Base-by-base conservation (phyloP, 331 rosid genomes). In the Quercus tomentella region DNA sequence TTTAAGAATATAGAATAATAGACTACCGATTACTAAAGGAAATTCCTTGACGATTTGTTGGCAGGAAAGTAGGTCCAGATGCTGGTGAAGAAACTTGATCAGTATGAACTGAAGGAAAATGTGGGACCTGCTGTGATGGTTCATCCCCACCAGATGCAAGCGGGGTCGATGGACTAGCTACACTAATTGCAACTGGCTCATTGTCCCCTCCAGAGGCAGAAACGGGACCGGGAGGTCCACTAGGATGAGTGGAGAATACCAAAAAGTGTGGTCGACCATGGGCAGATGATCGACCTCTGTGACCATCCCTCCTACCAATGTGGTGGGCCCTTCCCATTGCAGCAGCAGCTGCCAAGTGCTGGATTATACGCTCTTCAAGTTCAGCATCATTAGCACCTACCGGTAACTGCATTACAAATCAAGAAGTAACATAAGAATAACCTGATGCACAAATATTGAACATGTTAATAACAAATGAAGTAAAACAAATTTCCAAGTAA, bases 291-390 rank as follows among this genome's bases (percentile, higher is more conserved):
- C 86, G 84, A 79, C 78, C 79, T 73, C 87, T 78, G 31, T 75
- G 92, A 56, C 88, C 84, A 79, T 90, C 97, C 83, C 94, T 93
- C 78, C 84, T 75, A 74, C 91, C 91, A 61, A 79, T 78, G 54
- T 87, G 94, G 70, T 63, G 90, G 6, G 90, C 78, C 89, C 98
- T 91, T 62, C 97, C 89, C 88, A 89, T 81, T 14, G 96, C 93
- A 69, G 99, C 96, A n/a, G 97, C 93, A 56, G 97, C 90, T 26
- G 99, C 94, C 86, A 96, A 83, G 83, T 90, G 97, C 86, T 93
- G 99, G 80, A 96, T 85, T 67, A 96, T 85, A 68, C 87, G 79
- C 70, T 93, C 97, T 84, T 93, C 97, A 77, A 93, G 88, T 68
- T 89, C 93, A 23, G 80, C 79, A 70, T 83, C 89, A 73, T 84